A percentile compares a stretch with the other conserved stretches of the same genome.
These are phyloP conservation scores for Dacryopinax primogenitus DNA, from an alignment of 768 basidiomycete genomes.

Conservation along the genomic window DNA sequence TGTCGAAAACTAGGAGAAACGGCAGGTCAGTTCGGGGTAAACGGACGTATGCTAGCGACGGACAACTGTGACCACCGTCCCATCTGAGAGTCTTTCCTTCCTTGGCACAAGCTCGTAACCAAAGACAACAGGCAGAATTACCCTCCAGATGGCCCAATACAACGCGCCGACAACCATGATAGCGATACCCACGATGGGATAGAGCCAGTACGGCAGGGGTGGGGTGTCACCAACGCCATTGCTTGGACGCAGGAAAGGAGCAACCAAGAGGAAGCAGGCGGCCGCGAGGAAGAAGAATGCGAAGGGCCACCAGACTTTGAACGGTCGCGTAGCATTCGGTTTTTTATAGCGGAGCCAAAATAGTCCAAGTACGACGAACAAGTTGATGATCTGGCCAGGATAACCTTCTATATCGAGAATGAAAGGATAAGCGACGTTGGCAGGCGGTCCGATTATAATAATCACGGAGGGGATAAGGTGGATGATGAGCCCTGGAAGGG, in stretches of 20 bases:
- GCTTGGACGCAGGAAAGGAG: constrained; percentile 43
- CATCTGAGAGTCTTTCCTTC: constrained; percentile 41
- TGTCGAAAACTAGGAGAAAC: background rate
- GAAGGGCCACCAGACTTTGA: constrained; percentile 49
- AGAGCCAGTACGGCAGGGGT: constrained; percentile 46
- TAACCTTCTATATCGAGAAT: constrained; percentile 46
- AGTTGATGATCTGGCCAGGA: constrained; percentile 42
- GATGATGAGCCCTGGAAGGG: constrained; percentile 43
- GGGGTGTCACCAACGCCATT: constrained; percentile 47
- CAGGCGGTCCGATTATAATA: constrained; percentile 43
- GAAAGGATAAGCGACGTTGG: constrained; percentile 44
- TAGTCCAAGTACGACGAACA: constrained; percentile 44
- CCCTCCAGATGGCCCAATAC: constrained; percentile 46
- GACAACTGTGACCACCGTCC: constrained; percentile 43
- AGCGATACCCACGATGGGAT: constrained; percentile 20
- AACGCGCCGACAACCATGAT: constrained; percentile 36
- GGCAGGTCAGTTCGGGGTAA: background rate
- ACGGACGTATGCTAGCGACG: constrained; percentile 13
- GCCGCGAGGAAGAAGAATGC: constrained; percentile 44
- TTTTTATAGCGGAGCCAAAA: constrained; percentile 45
- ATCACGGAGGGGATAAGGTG: constrained; percentile 45
- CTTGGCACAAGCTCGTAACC: constrained; percentile 36
- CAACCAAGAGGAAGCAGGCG: constrained; percentile 40
- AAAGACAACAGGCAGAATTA: constrained; percentile 38
- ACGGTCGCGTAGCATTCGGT: constrained; percentile 38